These are phyloP conservation scores for Cyclanthera cordifolia DNA, from an alignment of 306 rosid species.

Conservation along the genomic window DNA sequence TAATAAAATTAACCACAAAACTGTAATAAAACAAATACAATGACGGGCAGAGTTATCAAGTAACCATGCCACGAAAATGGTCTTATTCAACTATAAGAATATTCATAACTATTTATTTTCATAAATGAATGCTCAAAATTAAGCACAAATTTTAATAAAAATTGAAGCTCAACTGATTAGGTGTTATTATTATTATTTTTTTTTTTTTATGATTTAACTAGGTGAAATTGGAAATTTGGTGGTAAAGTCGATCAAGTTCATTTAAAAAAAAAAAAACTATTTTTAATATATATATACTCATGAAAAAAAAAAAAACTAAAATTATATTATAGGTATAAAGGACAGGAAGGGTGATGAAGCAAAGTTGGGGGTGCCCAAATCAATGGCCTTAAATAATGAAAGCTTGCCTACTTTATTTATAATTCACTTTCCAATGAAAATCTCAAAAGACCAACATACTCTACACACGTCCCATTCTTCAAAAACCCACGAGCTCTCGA, in stretches of 20 bases:
- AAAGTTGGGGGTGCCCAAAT: conserved; percentile 18
- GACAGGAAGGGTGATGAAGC: conserved; percentile 1
- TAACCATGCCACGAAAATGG: too few species aligned
- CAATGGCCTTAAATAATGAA: conserved; percentile 23
- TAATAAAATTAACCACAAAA: neutral
- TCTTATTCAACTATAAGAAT: neutral
- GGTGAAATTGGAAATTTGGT: neutral
- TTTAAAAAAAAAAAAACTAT: too few species aligned
- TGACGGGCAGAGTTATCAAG: too few species aligned
- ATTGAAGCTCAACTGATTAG: too few species aligned
- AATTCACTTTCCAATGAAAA: conserved; percentile 57
- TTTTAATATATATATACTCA: too few species aligned
- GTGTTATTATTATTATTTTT: too few species aligned
- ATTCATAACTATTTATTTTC: neutral
- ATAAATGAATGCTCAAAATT: neutral
- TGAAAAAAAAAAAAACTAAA: neutral
- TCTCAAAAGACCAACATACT: conserved; percentile 96
- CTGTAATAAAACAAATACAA: too few species aligned
- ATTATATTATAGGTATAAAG: neutral
- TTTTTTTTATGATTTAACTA: neutral
- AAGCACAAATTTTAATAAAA: neutral
- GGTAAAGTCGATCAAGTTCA: too few species aligned
- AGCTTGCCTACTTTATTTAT: conserved; percentile 22
- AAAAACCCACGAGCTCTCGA: conserved; percentile 94
- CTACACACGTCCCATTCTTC: conserved; percentile 79